These are phyloP conservation scores for Ambispora gerdemannii DNA, from an alignment of 192 early-diverging fungal genomes.

Conservation along the genomic window DNA sequence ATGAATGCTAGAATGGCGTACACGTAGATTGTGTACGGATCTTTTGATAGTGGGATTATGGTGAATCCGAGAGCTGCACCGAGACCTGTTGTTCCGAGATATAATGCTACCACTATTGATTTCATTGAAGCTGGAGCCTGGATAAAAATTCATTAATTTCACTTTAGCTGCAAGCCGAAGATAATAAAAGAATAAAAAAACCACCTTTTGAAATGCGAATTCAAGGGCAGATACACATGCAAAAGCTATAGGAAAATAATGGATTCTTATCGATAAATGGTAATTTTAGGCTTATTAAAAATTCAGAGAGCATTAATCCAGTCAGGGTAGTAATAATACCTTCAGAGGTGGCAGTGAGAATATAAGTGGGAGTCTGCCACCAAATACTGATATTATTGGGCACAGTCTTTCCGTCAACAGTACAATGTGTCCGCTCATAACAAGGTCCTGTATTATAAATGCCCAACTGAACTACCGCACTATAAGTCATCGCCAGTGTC, in stretches of 20 bases:
- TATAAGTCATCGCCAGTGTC: conserved; percentile 55
- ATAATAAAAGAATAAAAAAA: not conserved
- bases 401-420: conserved; percentile 25
- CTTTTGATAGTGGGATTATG: conserved; percentile 52
- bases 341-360: conserved; percentile 62
- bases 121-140: conserved; percentile 58
- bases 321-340: conserved; percentile 29
- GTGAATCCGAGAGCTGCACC: conserved; percentile 54
- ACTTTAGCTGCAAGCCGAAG: not conserved
- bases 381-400: conserved; percentile 59
- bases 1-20: conserved; percentile 54
- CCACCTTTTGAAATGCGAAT: conserved; percentile 59
- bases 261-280: not conserved
- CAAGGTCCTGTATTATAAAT: conserved; percentile 58
- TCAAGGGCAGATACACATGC: conserved; percentile 68
- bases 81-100: conserved; percentile 58
- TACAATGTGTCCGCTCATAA: conserved; percentile 45
- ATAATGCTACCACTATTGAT: conserved; percentile 65
- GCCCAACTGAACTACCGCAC: conserved; percentile 57
- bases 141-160: not conserved
- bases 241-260: conserved; percentile 35
- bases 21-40: conserved; percentile 60
- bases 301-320: no score
- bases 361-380: conserved; percentile 56
- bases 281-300: no score